Base-by-base conservation (phyloP, 768 basidiomycete genomes). In the Lentinula boryana region DNA sequence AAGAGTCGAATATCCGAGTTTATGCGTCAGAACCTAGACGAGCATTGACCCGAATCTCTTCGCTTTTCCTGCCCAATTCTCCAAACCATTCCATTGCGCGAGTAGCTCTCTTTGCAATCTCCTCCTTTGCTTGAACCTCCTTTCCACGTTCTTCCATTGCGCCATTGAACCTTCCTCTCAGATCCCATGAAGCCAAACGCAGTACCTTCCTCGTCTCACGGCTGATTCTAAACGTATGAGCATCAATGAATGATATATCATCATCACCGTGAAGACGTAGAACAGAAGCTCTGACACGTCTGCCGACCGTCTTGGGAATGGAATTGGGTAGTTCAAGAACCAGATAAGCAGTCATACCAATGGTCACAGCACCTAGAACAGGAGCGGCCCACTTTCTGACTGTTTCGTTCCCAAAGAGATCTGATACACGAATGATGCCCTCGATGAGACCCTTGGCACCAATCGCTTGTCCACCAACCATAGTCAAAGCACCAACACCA, bases 191-290 rank as follows among this genome's bases (percentile, higher is more conserved):
- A 18, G 91, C 95, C 33, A 94, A 72, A 52, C 95, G 80, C 62
- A 99, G 76, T 50, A 99, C 96, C 77, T 98, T 98, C 67, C 96
- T 83, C 23, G 93, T 91, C 80, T 98, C 96, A 40, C 85, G 79
- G 56, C 85, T 77, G 43, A 98, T 81, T 21, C 96, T 80, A 46
- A 76, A 79, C 2, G 84, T 80, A 68, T 98, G 88, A 2, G 75
- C 78, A 60, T 86, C 83, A 33, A 88, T 80, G 68, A 87, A 94
- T 33, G 77, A 71, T 56, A 84, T 78, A 51, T 84, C 81, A 36
- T 77, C 73, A 23, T 81, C 80, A 16, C 32, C 76, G 33, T 78
- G 79, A 48, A 77, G 76, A 35, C 72, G 76, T 15, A 80, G 67
- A 7, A 97, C 80, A 3, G 85, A 81, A 2, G 84, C 78, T 63